Evolutionary conservation across 148 eudicot genomes (phyloP).

Genomic region (Nyssa sinensis): DNA sequence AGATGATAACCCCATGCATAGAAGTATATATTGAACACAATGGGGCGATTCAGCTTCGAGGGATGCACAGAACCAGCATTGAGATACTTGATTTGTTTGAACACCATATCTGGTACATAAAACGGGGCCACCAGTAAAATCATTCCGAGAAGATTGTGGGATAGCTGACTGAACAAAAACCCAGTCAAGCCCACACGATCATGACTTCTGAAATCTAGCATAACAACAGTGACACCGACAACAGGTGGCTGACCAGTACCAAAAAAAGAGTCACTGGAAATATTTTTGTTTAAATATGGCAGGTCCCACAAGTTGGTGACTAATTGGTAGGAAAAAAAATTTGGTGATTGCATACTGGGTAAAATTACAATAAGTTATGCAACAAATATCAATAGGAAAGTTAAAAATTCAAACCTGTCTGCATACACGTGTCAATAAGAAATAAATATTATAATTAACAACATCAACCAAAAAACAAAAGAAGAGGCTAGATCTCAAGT

Average conservation of each 20-base stretch:
- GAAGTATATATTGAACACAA: neutral
- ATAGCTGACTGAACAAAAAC: neutral
- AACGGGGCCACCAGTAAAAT: neutral
- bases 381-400: neutral
- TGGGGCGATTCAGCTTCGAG: neutral
- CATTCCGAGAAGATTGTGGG: neutral
- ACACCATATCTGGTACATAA: neutral
- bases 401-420: neutral
- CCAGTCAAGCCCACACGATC: neutral
- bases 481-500: neutral
- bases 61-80: neutral
- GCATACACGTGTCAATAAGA: neutral
- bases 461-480: neutral
- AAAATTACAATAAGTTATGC: neutral
- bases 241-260: neutral
- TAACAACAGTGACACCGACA: neutral
- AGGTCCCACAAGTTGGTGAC: neutral
- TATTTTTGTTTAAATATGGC: neutral
- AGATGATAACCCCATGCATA: neutral
- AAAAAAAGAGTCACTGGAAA: neutral
- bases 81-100: neutral
- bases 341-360: neutral
- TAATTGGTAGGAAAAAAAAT: neutral
- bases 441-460: neutral
- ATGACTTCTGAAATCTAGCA: neutral